Conservation (phyloP, 306 rosid genomes). For the Prunus armeniaca region DNA sequence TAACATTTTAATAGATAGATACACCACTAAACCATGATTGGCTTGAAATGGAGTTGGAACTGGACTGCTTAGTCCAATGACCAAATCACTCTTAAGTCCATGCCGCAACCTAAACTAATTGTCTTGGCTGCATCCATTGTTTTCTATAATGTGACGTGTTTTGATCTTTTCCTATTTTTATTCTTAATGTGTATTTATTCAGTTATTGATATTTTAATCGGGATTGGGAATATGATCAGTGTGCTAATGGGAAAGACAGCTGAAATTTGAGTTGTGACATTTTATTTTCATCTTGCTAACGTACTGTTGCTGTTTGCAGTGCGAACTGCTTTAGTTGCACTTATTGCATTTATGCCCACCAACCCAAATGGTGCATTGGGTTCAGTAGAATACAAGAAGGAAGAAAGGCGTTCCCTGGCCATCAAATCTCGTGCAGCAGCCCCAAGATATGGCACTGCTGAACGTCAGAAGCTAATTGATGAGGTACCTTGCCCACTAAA, state of each 20-base stretch:
- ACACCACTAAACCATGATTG: neutral
- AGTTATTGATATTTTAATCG: neutral
- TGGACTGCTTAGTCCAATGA: neutral
- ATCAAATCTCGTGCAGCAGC: conserved; percentile 78
- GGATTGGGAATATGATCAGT: neutral
- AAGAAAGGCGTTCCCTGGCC: conserved; percentile 78
- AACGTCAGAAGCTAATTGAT: conserved; percentile 80
- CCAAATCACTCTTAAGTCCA: neutral
- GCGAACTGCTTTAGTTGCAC: conserved; percentile 92
- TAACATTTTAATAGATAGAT: neutral
- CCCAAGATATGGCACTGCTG: conserved; percentile 74
- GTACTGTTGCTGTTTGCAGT: conserved; percentile 47
- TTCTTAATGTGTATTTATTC: neutral
- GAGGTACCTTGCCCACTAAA: conserved; percentile 30
- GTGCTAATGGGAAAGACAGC: neutral
- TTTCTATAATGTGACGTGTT: neutral
- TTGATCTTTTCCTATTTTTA: neutral
- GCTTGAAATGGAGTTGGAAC: neutral
- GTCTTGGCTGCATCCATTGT: neutral
- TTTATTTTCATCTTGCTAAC: conserved; percentile 14
- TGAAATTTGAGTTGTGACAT: neutral
- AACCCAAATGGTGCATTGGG: conserved; percentile 93
- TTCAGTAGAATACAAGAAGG: conserved; percentile 86
- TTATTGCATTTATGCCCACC: conserved; percentile 98
- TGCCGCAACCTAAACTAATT: neutral